These are phyloP conservation scores for Pyrrhoderma lamaoense DNA, from an alignment of 1,284 basidiomycete species.

Conservation along the genomic window DNA sequence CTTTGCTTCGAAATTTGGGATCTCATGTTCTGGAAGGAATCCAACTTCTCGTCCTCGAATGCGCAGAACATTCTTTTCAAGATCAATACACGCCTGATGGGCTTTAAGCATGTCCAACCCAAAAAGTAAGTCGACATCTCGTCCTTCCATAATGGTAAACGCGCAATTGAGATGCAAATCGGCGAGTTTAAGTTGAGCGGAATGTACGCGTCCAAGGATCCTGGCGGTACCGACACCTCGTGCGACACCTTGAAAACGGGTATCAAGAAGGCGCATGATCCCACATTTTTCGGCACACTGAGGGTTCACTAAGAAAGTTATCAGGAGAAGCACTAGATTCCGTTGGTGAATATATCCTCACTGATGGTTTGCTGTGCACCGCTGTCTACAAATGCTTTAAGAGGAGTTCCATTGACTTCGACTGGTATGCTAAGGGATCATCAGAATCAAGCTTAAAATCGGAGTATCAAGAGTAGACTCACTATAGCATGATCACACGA, in stretches of 20 bases:
- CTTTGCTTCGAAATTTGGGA: slow-evolving; percentile 73
- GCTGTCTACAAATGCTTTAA: slow-evolving; percentile 97
- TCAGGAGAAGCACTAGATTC: slow-evolving; percentile 14
- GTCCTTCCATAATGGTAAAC: slow-evolving; percentile 95
- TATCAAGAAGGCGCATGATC: slow-evolving; percentile 90
- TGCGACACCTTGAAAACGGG: slow-evolving; percentile 84
- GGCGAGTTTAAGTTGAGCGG: slow-evolving; percentile 84
- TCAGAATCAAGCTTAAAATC: background rate
- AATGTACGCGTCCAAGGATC: slow-evolving; percentile 92
- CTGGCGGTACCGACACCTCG: slow-evolving; percentile 94
- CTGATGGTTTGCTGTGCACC: slow-evolving; percentile 97
- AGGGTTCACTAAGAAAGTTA: slow-evolving; percentile 68
- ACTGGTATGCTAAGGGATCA: slow-evolving; percentile 55
- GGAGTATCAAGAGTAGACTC: slow-evolving; percentile 26
- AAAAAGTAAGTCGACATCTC: slow-evolving; percentile 87
- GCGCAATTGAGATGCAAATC: slow-evolving; percentile 83
- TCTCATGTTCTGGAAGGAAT: slow-evolving; percentile 91
- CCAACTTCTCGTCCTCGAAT: slow-evolving; percentile 82
- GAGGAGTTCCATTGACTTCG: slow-evolving; percentile 84
- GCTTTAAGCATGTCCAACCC: slow-evolving; percentile 98
- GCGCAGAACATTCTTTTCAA: slow-evolving; percentile 79
- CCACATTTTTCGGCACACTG: slow-evolving; percentile 91
- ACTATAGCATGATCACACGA: slow-evolving; percentile 95
- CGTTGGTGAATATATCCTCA: slow-evolving; percentile 34
- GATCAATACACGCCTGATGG: slow-evolving; percentile 93